These are phyloP conservation scores for Scheffersomyces spartinae DNA, from an alignment of 805 yeast species.

Conservation along the genomic window DNA sequence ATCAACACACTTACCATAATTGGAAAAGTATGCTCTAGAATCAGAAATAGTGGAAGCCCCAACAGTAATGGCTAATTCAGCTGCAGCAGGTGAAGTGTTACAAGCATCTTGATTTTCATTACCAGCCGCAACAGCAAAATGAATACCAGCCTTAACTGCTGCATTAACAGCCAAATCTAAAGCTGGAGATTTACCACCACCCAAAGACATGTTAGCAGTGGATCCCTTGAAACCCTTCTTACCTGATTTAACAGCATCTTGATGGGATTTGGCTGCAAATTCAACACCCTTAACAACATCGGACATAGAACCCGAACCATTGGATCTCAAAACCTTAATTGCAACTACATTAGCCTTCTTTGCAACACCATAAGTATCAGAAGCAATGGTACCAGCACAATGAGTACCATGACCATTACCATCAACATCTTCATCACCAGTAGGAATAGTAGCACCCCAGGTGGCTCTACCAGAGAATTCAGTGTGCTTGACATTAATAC, in stretches of 20 bases:
- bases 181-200: slow-evolving; percentile 86
- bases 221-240: slow-evolving; percentile 72
- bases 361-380: slow-evolving; percentile 72
- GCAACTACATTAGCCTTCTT: slow-evolving; percentile 72
- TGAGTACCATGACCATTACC: slow-evolving; percentile 95
- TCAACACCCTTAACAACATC: slow-evolving; percentile 81
- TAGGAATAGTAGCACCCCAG: slow-evolving; percentile 79
- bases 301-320: slow-evolving; percentile 76
- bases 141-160: slow-evolving; percentile 79
- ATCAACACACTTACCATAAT: slow-evolving; percentile 92
- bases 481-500: slow-evolving; percentile 61
- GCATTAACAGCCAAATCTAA: slow-evolving; percentile 83
- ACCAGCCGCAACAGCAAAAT: slow-evolving; percentile 95
- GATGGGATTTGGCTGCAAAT: slow-evolving; percentile 68
- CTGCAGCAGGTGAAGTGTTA: slow-evolving; percentile 83
- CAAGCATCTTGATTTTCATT: slow-evolving; percentile 92
- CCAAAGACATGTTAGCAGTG: slow-evolving; percentile 86
- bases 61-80: slow-evolving; percentile 76
- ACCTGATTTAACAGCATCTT: slow-evolving; percentile 35
- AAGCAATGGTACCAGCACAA: slow-evolving; percentile 92
- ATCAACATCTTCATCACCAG: slow-evolving; percentile 58
- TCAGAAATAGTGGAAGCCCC: slow-evolving; percentile 91
- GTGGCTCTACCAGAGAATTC: slow-evolving; percentile 77
- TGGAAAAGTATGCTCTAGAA: slow-evolving; percentile 88
- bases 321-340: slow-evolving; percentile 70